phyloP scores from a whole-genome alignment of 805 yeast species.

The Myxozyma nipponensis region DNA sequence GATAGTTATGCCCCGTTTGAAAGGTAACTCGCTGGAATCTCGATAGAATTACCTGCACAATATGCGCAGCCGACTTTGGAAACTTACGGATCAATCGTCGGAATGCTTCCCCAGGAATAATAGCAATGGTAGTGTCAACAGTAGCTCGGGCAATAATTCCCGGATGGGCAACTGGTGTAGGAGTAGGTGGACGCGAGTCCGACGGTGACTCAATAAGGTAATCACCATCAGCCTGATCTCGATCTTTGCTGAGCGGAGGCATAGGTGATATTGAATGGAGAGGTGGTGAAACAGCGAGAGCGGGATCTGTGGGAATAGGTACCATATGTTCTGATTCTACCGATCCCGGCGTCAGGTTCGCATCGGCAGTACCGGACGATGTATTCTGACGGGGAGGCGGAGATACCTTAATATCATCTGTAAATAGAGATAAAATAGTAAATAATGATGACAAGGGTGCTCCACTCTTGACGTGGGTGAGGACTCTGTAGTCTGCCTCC shows the following conservation, averaged over 20 bases:
- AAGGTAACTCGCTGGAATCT: slow-evolving; percentile 86
- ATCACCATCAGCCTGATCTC: neutral
- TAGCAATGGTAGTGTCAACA: slow-evolving; percentile 76
- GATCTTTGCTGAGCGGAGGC: slow-evolving; percentile 11
- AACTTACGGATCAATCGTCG: slow-evolving; percentile 63
- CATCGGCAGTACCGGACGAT: slow-evolving; percentile 1
- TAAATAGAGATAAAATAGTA: slow-evolving; percentile 72
- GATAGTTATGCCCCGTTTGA: slow-evolving; percentile 80
- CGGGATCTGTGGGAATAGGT: slow-evolving; percentile 7
- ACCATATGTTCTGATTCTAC: slow-evolving; percentile 7
- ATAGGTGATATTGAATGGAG: slow-evolving; percentile 13
- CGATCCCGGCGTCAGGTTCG: neutral
- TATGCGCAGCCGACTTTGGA: slow-evolving; percentile 89
- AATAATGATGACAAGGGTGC: slow-evolving; percentile 81
- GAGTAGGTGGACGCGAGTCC: slow-evolving; percentile 1
- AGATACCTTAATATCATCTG: slow-evolving; percentile 40
- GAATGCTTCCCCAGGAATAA: slow-evolving; percentile 84
- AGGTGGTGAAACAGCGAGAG: neutral
- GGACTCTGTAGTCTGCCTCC: slow-evolving; percentile 22
- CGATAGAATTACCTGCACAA: slow-evolving; percentile 86
- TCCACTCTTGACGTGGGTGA: slow-evolving; percentile 32
- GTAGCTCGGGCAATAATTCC: slow-evolving; percentile 71
- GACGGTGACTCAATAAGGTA: neutral
- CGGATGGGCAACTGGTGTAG: slow-evolving; percentile 27
- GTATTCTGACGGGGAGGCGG: neutral